A percentile compares a stretch with the other conserved stretches of the same genome.
Evolutionary conservation across 306 rosid species (phyloP).

Genomic region (Acacia crassicarpa): DNA sequence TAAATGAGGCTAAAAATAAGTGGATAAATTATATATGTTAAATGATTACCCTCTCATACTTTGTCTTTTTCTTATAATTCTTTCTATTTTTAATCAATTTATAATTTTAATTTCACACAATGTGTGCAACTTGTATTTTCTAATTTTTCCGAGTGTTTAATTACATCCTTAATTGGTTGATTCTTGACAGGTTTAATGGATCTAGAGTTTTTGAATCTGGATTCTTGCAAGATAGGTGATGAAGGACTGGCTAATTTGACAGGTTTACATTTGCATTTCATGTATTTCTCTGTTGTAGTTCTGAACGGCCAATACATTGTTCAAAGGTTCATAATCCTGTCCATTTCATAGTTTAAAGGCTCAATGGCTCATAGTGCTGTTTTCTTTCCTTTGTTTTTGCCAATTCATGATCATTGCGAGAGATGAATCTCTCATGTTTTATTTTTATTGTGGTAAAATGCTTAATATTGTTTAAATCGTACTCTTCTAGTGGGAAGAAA

Average conservation of each 20-base stretch:
- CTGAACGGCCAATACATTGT: constrained; percentile 6
- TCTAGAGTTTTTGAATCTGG: constrained; percentile 92
- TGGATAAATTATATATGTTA: background rate
- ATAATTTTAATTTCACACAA: background rate
- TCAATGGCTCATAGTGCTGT: constrained; percentile 7
- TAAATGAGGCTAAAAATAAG: background rate
- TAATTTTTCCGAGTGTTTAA: constrained; percentile 15
- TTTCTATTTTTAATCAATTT: background rate
- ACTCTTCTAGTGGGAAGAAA: background rate
- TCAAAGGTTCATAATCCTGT: background rate
- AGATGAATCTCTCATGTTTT: background rate
- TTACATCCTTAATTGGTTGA: constrained; percentile 20
- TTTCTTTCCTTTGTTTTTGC: background rate
- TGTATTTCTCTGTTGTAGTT: constrained; percentile 7
- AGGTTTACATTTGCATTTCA: constrained; percentile 47
- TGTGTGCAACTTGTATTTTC: constrained; percentile 8
- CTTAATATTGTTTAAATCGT: background rate
- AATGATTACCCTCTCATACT: background rate
- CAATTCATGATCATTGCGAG: background rate
- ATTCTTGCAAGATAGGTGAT: constrained; percentile 81
- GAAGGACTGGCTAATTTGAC: constrained; percentile 76
- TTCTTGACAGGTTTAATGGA: constrained; percentile 59
- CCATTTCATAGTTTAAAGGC: constrained; percentile 10
- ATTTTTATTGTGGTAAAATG: background rate
- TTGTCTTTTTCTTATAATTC: background rate